These are phyloP conservation scores for Salvia sclarea DNA, from an alignment of 305 asterid species.

Conservation along the genomic window DNA sequence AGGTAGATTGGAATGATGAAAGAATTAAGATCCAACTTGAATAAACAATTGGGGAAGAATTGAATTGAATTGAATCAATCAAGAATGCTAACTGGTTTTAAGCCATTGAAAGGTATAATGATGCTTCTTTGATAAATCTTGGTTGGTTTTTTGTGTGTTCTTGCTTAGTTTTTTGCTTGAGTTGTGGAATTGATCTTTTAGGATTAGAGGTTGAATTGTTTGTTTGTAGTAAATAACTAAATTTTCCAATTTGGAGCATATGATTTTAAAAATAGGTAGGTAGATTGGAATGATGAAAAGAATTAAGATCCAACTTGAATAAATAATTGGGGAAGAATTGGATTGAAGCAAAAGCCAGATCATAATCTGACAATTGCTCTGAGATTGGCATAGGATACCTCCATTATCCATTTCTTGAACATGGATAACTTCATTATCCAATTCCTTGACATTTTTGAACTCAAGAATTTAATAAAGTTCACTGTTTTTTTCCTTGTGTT, in stretches of 20 bases:
- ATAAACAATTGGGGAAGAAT: slow-evolving; percentile 21
- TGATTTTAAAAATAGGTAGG: background rate
- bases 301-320: slow-evolving; percentile 21
- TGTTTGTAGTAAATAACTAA: slow-evolving; percentile 4
- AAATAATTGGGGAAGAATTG: slow-evolving; percentile 14
- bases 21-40: slow-evolving; percentile 18
- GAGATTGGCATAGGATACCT: background rate
- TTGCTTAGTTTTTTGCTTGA: too few relatives aligned
- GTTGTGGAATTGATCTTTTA: slow-evolving; percentile 1
- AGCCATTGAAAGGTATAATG: slow-evolving; percentile 46
- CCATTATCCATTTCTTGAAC: slow-evolving; percentile 14
- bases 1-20: slow-evolving; percentile 11
- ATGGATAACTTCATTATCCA: slow-evolving; percentile 4
- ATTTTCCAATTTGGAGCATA: slow-evolving; percentile 8
- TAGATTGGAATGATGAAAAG: slow-evolving; percentile 12
- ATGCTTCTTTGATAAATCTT: background rate
- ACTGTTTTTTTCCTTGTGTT: background rate
- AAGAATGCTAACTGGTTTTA: slow-evolving; percentile 33
- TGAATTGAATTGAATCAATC: slow-evolving; percentile 24
- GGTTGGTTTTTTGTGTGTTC: too few relatives aligned
- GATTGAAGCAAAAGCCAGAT: slow-evolving; percentile 26
- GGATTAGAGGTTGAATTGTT: slow-evolving; percentile 1
- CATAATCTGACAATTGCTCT: background rate
- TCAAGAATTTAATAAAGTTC: background rate
- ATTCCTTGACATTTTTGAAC: background rate